phyloP scores from a whole-genome alignment of 352 stramenopile genomes.

The Phytophthora nicotianae region DNA sequence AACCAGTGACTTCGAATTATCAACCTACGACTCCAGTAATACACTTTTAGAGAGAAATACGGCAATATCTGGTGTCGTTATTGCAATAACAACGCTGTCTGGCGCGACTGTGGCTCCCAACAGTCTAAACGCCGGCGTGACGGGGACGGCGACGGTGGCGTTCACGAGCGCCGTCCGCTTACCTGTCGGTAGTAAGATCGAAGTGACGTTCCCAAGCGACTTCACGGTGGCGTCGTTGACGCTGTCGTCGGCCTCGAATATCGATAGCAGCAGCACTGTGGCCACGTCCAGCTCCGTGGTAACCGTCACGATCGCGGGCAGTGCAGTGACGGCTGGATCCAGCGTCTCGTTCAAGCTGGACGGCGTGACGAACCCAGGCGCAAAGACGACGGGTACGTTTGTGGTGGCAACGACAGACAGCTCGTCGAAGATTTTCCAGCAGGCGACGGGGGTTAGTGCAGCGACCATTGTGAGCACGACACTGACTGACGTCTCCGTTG shows the following conservation, averaged over 20 bases:
- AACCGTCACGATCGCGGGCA: constrained; percentile 34
- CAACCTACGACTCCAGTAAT: constrained; percentile 25
- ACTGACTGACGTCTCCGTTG: constrained; percentile 10
- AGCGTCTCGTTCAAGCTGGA: constrained; percentile 52
- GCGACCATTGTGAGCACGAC: constrained; percentile 24
- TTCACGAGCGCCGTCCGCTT: constrained; percentile 49
- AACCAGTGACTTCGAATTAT: constrained; percentile 31
- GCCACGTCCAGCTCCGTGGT: constrained; percentile 25
- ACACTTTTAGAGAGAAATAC: constrained; percentile 15
- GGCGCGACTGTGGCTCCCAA: constrained; percentile 25
- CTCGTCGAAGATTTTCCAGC: constrained; percentile 31
- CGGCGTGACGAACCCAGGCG: constrained; percentile 59
- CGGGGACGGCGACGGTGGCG: constrained; percentile 29
- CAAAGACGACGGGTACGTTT: constrained; percentile 46
- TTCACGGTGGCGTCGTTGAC: constrained; percentile 34
- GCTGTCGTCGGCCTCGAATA: constrained; percentile 28
- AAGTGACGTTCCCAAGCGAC: constrained; percentile 44
- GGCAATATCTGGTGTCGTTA: constrained; percentile 10
- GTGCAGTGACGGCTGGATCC: constrained; percentile 22
- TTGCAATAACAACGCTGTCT: constrained; percentile 24
- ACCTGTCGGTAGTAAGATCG: constrained; percentile 39
- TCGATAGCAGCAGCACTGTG: constrained; percentile 37
- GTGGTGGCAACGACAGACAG: constrained; percentile 43
- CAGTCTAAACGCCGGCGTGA: constrained; percentile 36
- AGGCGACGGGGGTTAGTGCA: constrained; percentile 22